A percentile compares a stretch with the other conserved stretches of the same genome.
Conservation (phyloP, 257 asterid genomes). For the Ligustrum vulgare region DNA sequence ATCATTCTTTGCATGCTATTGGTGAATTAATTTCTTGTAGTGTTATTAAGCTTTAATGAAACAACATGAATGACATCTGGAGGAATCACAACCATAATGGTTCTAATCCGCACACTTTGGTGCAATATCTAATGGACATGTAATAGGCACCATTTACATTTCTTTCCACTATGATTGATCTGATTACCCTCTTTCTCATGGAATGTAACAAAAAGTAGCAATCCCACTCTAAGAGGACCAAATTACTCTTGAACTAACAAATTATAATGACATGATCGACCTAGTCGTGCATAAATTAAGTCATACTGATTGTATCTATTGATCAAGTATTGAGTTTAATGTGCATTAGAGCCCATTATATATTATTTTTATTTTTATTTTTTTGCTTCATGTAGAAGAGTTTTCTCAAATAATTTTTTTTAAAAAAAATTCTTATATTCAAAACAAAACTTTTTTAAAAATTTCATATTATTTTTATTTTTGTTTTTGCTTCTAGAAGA, state of each 20-base stretch:
- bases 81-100: background rate
- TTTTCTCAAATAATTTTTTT: too few relatives aligned
- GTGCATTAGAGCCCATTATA: too few relatives aligned
- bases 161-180: background rate
- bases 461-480: too few relatives aligned
- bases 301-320: too few relatives aligned
- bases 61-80: background rate
- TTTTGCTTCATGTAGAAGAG: too few relatives aligned
- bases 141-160: background rate
- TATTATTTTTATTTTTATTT: too few relatives aligned
- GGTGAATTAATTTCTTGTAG: too few relatives aligned
- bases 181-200: background rate
- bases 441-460: too few relatives aligned
- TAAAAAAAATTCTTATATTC: too few relatives aligned
- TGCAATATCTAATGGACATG: background rate
- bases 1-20: too few relatives aligned
- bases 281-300: background rate
- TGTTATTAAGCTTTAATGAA: background rate
- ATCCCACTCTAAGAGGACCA: constrained; percentile 24
- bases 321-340: background rate
- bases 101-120: background rate
- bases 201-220: constrained; percentile 9
- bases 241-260: background rate
- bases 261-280: background rate
- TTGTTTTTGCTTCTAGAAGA: too few relatives aligned